Evolutionary conservation across 2,329 filamentous ascomycete genomes (phyloP), one percentile per base, ranked within the genome.

Genomic region (Cyclaneusma minus): DNA sequence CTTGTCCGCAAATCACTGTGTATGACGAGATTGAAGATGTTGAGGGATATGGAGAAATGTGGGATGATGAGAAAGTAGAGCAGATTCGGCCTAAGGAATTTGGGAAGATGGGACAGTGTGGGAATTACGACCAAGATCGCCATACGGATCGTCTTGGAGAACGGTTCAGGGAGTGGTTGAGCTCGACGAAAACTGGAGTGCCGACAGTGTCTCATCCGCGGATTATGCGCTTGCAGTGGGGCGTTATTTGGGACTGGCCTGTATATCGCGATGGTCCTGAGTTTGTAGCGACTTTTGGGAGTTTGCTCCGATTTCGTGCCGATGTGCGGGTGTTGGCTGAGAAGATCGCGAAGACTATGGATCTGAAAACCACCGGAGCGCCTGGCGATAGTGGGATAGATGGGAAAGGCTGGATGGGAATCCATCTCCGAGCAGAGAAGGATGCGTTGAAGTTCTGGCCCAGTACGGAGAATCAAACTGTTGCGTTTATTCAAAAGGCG

Each of bases 371-470:
- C 41, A 40, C 16, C 24, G 40, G 22, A 43, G 44, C 29, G 44
- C 50, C 1, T 26, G 34, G 6, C 28, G 28, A 8, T 34, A 45
- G 5, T 34, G 37, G 4, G 33, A 33, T 7, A 31, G 37, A 9
- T 14, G 30, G 39, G 5, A 39, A 41, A 8, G 30, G 33, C 4
- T 58, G 50, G 33, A 39, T 51, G 3, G 58, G 58, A 4, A 45
- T 60, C 7, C 60, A 64, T 33, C 42, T 64, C 4, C 48, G 59
- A n/a, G 59, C 58, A 4, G 59, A 62, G 36, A 52, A 42, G 29
- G 58, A 62, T 29, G 55, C 57, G 2, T 35, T 62, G 13, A 44
- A 43, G n/a, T 48, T 51, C 31, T 62, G 59, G 59, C 58, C 58
- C 3, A 44, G 49, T 4, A 61, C 50, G 32, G 44, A 54, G 3